Base-by-base conservation (phyloP, 345 rosid genomes). In the Excoecaria cochinchinensis region DNA sequence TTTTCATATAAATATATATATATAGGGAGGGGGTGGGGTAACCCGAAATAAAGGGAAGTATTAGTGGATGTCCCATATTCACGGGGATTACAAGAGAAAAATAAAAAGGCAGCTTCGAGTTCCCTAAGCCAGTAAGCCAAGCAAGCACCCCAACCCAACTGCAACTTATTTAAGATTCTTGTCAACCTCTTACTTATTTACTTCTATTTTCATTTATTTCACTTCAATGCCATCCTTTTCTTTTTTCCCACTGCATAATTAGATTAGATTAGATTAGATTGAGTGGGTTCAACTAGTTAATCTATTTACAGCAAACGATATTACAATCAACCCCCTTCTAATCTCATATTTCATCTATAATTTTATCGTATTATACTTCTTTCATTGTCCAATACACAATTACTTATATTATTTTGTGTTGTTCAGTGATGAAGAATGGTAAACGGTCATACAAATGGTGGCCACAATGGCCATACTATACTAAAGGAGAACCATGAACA, bases 41-140 rank as follows among this genome's bases (percentile, higher is more conserved):
- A 42, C 48, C 69, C 50, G 39, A 53, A 67, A 14, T 17, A 8
- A 14, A 57, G 76, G 78, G 78, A 70, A 74, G 42, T 14, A 47
- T 46, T n/a, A 0, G n/a, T 31, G 19, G 17, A 46, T 24, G 46
- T 21, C 69, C 66, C 60, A 17, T 6, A 48, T 36, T 84, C 87
- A 84, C 83, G 85, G 72, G 79, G 57, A 48, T 47, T 57, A 0
- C 61, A 46, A 78, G 44, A 79, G 64, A 24, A 44, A 67, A 50
- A 79, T 70, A 76, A 74, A 31, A 81, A 81, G 73, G 39, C 75
- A 46, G 8, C n/a, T 17, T 70, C 7, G 50, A 25, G 57, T 71
- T 17, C 50, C 31, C 25, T 8, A 31, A 4, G n/a, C 6, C 13
- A 36, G 6, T n/a, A 3, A 51, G 67, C 57, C 17, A 13, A 53